Evolutionary conservation across 2,329 filamentous ascomycete species (phyloP), one percentile per base, ranked within the genome.

Genomic region (Fulvia fulva): DNA sequence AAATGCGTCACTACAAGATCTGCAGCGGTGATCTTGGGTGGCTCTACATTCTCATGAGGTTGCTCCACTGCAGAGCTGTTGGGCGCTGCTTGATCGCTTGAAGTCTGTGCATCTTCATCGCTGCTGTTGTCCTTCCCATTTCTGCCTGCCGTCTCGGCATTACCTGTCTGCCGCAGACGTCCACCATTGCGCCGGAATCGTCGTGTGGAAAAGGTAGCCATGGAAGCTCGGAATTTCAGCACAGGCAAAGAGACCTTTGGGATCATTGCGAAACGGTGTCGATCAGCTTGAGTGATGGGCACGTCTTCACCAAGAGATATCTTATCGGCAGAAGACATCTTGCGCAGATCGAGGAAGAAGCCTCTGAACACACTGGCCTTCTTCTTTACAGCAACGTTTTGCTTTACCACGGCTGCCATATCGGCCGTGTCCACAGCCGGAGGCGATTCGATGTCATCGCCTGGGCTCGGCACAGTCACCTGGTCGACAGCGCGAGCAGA

Each of bases 1-100:
- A 71, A 72, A 14, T 65, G 51, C 9, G 67, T 70, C 28, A 72
- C 67, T 47, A 65, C 53, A 11, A 66, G 55, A 43, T 65, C 58
- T 2, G 47, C 53, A 2, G 63, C 53, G 37, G 52, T 50, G 25
- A 50, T 21, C 8, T 3, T 9, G 7, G 19, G 23, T 28, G 23
- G n/a, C 6, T 12, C 26, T 32, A 19, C 5, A 5, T 6, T 11
- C 5, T 28, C 26, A 21, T 28, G n/a, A 12, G 25, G 11, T 16
- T 28, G 26, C 23, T 32, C 26, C 14, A 9, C 25, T n/a, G 25
- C 12, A 28, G 5, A 9, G 22, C 12, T 28, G n/a, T 25, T 26
- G 5, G 47, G 22, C 12, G 47, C 23, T 5, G 47, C 14, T 47
- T 23, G 44, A 47, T 11, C 21, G 5, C 12, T 3, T 6, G 44